Percentiles rank a stretch among this genome's conserved stretches.
phyloP scores from a whole-genome alignment of 2,329 filamentous ascomycete genomes.

The Epichloe uncinata region DNA sequence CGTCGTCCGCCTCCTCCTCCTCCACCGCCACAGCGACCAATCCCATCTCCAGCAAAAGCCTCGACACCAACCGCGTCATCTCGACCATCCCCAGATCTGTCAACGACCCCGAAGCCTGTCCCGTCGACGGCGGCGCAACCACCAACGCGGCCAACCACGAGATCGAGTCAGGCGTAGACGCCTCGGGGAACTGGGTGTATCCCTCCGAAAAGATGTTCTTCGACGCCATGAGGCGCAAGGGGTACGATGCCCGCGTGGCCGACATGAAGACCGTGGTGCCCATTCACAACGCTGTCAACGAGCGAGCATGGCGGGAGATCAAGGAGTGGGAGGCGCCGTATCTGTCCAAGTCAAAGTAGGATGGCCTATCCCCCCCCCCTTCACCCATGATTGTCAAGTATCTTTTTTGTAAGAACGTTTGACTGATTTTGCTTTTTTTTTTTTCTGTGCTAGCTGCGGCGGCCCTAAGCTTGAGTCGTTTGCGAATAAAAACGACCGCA shows the following conservation, averaged over 20 bases:
- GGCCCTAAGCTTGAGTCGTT: conserved; percentile 79
- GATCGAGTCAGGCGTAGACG: conserved; percentile 59
- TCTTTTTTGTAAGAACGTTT: too few relatives aligned
- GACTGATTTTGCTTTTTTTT: neutral
- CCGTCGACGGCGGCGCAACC: conserved; percentile 26
- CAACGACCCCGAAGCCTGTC: conserved; percentile 20
- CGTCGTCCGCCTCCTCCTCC: conserved; percentile 14
- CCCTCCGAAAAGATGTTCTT: conserved; percentile 97
- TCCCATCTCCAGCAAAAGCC: conserved; percentile 14
- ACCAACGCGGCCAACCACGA: conserved; percentile 72
- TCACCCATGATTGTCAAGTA: too few relatives aligned
- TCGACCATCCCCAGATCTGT: conserved; percentile 64
- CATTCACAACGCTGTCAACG: conserved; percentile 97
- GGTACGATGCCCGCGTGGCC: conserved; percentile 51
- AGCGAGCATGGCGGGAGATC: conserved; percentile 89
- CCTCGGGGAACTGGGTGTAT: conserved; percentile 88
- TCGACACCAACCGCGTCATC: conserved; percentile 57
- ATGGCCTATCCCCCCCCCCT: too few relatives aligned
- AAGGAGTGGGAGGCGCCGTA: conserved; percentile 72
- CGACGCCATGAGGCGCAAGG: conserved; percentile 84
- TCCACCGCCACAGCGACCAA: conserved; percentile 4
- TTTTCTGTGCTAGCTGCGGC: conserved; percentile 32
- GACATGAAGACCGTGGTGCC: conserved; percentile 91
- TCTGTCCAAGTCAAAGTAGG: conserved; percentile 40
- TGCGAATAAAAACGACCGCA: conserved; percentile 50